These are phyloP conservation scores for Phalaenopsis equestris DNA, from an alignment of 106 monocot species.

Conservation along the genomic window DNA sequence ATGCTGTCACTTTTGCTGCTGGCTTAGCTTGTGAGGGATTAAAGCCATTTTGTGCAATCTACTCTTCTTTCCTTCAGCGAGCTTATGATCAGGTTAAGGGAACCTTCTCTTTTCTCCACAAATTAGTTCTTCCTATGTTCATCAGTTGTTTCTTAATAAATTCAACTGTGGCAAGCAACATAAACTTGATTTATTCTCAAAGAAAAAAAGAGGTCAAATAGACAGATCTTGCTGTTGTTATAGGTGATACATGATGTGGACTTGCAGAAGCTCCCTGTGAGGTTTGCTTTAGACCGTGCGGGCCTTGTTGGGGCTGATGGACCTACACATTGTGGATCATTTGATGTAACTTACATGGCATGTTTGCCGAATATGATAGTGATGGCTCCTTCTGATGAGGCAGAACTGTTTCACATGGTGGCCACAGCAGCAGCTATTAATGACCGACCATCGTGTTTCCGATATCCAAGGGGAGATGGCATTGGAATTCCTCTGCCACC, in stretches of 20 bases:
- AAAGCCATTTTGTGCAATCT: constrained; percentile 16
- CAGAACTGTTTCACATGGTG: constrained; percentile 95
- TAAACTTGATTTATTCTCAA: neutral
- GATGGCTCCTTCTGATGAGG: constrained; percentile 95
- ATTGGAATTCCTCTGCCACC: constrained; percentile 65
- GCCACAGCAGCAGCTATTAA: constrained; percentile 84
- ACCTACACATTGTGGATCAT: constrained; percentile 83
- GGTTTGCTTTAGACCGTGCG: constrained; percentile 93
- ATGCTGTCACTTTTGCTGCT: no score
- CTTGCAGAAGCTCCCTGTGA: constrained; percentile 88
- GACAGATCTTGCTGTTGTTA: neutral
- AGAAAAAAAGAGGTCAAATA: neutral
- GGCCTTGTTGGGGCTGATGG: constrained; percentile 95
- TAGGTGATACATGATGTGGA: constrained; percentile 96
- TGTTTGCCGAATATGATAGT: constrained; percentile 95
- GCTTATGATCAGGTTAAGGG: constrained; percentile 78
- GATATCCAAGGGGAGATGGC: constrained; percentile 87
- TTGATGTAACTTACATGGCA: constrained; percentile 95
- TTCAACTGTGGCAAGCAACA: no score
- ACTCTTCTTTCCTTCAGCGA: constrained; percentile 86
- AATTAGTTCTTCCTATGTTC: no score
- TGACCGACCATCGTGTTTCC: constrained; percentile 82
- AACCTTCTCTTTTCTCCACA: neutral
- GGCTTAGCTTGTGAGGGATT: no score
- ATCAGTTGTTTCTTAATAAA: no score